Conservation (phyloP, 1,139 yeast species). For the Suhomyces bokatorum region DNA sequence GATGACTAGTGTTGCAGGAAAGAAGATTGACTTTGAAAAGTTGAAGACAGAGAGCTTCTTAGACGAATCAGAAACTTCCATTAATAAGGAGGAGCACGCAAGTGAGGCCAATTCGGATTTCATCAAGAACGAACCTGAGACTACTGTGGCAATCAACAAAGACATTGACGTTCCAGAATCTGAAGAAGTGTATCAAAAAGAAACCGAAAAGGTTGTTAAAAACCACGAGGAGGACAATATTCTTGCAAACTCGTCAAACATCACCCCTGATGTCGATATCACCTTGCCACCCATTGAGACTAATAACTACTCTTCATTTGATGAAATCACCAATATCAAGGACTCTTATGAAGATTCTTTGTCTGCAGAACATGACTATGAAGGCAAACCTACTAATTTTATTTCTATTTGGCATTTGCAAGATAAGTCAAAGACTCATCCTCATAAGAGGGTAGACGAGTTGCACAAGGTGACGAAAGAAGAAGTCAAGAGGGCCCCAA, state of each 20-base stretch:
- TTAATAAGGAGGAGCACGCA: not conserved
- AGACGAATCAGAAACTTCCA: slow-evolving; percentile 4
- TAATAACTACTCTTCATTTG: slow-evolving; percentile 36
- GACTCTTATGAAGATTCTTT: slow-evolving; percentile 41
- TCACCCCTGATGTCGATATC: slow-evolving; percentile 41
- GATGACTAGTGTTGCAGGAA: slow-evolving; percentile 9
- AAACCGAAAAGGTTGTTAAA: slow-evolving; percentile 1
- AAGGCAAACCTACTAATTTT: slow-evolving; percentile 30
- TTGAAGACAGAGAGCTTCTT: slow-evolving; percentile 10
- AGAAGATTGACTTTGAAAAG: slow-evolving; percentile 16
- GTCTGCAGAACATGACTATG: slow-evolving; percentile 46
- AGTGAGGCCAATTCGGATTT: not conserved
- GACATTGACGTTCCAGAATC: not conserved
- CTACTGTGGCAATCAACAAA: not conserved
- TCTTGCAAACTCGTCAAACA: slow-evolving; percentile 46
- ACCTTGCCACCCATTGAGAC: slow-evolving; percentile 42
- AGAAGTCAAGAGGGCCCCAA: not conserved
- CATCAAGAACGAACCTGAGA: not conserved
- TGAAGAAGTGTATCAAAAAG: slow-evolving; percentile 1
- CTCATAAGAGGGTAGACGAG: slow-evolving; percentile 14
- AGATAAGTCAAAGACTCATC: slow-evolving; percentile 23
- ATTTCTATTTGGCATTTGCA: slow-evolving; percentile 50
- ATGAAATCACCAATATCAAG: slow-evolving; percentile 30
- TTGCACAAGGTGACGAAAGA: slow-evolving; percentile 9
- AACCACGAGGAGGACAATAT: slow-evolving; percentile 13